These are phyloP conservation scores for Exutisphaerella laricina DNA, from an alignment of 2,329 filamentous ascomycete genomes.

Conservation along the genomic window DNA sequence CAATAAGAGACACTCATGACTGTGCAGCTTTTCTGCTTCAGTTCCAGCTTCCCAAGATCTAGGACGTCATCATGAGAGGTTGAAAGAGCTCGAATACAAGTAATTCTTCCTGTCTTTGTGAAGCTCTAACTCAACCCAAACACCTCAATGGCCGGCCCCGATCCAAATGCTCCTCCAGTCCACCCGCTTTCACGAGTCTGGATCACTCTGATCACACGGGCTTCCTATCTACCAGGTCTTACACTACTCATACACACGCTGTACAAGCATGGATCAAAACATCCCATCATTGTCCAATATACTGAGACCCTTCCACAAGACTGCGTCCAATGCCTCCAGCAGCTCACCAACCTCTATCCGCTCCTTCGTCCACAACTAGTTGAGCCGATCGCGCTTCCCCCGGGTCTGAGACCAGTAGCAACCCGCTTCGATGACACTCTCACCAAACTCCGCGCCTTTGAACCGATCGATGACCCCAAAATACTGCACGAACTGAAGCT, in stretches of 20 bases:
- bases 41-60: not conserved
- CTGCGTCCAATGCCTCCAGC: conserved; percentile 39
- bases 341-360: conserved; percentile 38
- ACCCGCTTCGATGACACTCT: conserved; percentile 51
- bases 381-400: conserved; percentile 12
- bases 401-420: conserved; percentile 36
- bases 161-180: conserved; percentile 9
- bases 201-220: conserved; percentile 46
- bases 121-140: not conserved
- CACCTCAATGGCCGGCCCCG: conserved; percentile 10
- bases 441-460: conserved; percentile 52
- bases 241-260: conserved; percentile 48
- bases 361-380: conserved; percentile 37
- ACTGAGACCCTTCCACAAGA: conserved; percentile 40
- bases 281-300: conserved; percentile 48
- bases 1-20: too few species aligned
- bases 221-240: conserved; percentile 49
- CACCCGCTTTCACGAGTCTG: conserved; percentile 13
- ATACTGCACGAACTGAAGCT: conserved; percentile 1
- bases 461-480: conserved; percentile 30
- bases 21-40: too few species aligned
- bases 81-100: not conserved
- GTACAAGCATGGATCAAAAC: conserved; percentile 40
- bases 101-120: not conserved
- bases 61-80: conserved; percentile 1